These are phyloP conservation scores for Mrakia frigida DNA, from an alignment of 768 basidiomycete species.

Conservation along the genomic window DNA sequence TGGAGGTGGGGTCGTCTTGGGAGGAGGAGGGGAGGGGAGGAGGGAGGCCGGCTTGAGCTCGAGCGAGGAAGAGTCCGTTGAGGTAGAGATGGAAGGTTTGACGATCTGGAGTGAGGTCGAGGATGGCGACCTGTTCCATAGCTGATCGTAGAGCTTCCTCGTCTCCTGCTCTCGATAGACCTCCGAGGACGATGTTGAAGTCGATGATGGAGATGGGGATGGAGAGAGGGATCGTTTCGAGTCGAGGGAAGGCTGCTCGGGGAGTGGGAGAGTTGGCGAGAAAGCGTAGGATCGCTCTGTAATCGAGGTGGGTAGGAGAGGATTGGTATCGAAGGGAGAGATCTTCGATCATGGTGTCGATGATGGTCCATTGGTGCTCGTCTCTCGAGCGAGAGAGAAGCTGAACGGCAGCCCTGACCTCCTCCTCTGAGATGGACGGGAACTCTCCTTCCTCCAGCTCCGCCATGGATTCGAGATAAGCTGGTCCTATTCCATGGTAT, in stretches of 20 bases:
- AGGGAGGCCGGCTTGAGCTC: background rate
- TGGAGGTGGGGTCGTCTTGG: background rate
- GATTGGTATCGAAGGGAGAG: background rate
- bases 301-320: conserved; percentile 12
- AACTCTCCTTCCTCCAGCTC: background rate
- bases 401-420: conserved; percentile 21
- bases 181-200: conserved; percentile 29
- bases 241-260: conserved; percentile 18
- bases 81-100: conserved; percentile 21
- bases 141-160: conserved; percentile 3
- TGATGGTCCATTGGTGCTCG: conserved; percentile 20
- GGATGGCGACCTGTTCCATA: conserved; percentile 11
- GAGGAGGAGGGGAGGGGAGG: background rate
- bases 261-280: conserved; percentile 23
- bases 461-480: background rate
- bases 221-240: conserved; percentile 21
- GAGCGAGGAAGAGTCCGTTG: conserved; percentile 7
- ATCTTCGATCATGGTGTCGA: conserved; percentile 23
- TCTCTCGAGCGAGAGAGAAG: background rate
- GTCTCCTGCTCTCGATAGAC: conserved; percentile 19
- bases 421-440: conserved; percentile 11
- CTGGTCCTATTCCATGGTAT: background rate
- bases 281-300: conserved; percentile 21
- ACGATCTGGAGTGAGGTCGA: conserved; percentile 20
- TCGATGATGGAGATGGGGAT: conserved; percentile 18